Percentiles rank a stretch among this genome's conserved stretches.
Conservation (phyloP, 2,329 filamentous ascomycete species). For the Verticillium isaacii region DNA sequence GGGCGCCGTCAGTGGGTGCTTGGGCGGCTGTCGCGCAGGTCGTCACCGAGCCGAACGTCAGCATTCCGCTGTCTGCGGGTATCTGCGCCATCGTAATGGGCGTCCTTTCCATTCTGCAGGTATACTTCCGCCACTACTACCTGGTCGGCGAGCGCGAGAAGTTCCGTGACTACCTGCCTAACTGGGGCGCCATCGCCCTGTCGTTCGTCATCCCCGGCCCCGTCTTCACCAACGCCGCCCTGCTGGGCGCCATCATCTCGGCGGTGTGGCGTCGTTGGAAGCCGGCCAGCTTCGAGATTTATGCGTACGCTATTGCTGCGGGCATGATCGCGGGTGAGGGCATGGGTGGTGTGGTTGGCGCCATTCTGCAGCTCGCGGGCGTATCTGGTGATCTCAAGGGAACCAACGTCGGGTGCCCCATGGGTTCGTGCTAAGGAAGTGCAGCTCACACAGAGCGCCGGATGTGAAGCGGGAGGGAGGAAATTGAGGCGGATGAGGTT, state of each 20-base stretch:
- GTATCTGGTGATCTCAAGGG: slow-evolving; percentile 26
- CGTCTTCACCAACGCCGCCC: slow-evolving; percentile 53
- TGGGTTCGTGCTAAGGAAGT: slow-evolving; percentile 17
- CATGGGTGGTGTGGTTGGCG: slow-evolving; percentile 52
- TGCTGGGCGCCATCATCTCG: slow-evolving; percentile 48
- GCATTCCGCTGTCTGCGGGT: slow-evolving; percentile 48
- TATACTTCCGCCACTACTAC: slow-evolving; percentile 50
- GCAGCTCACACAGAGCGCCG: neutral
- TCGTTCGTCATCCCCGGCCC: slow-evolving; percentile 54
- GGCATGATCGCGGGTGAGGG: slow-evolving; percentile 61
- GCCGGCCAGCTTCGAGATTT: slow-evolving; percentile 49
- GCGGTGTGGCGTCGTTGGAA: slow-evolving; percentile 50
- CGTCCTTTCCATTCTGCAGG: slow-evolving; percentile 44
- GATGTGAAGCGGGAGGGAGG: too few relatives aligned
- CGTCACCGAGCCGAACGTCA: slow-evolving; percentile 51
- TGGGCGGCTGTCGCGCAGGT: slow-evolving; percentile 57
- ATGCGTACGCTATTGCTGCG: slow-evolving; percentile 54
- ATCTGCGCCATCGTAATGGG: slow-evolving; percentile 55
- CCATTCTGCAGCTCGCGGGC: slow-evolving; percentile 23
- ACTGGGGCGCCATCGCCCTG: slow-evolving; percentile 57
- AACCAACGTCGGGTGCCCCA: slow-evolving; percentile 25
- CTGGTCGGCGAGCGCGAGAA: slow-evolving; percentile 48
- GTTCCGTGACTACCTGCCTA: slow-evolving; percentile 52
- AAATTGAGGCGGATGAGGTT: neutral
- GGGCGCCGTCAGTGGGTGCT: slow-evolving; percentile 52